phyloP scores from a whole-genome alignment of 1,284 basidiomycete species.

The Marasmius fiardii region DNA sequence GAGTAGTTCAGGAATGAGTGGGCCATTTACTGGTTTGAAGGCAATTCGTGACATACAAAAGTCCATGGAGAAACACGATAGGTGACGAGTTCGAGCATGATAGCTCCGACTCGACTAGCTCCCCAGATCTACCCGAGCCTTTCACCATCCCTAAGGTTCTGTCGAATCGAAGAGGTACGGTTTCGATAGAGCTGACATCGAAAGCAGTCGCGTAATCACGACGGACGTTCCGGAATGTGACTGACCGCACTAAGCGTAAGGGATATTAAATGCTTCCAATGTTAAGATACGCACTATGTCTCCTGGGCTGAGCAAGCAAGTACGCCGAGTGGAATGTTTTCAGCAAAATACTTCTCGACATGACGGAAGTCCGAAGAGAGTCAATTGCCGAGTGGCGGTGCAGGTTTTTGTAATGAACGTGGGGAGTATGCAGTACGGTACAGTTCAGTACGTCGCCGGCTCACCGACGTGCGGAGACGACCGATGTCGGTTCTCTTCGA shows the following conservation, averaged over 20 bases:
- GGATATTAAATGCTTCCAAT: background rate
- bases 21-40: background rate
- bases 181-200: background rate
- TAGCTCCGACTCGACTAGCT: background rate
- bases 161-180: background rate
- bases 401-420: too few species aligned
- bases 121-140: background rate
- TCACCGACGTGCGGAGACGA: too few species aligned
- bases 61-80: background rate
- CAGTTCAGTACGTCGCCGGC: too few species aligned
- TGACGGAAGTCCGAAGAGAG: background rate
- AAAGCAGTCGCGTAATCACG: background rate
- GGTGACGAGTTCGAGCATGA: background rate
- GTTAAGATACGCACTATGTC: background rate
- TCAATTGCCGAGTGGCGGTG: too few species aligned
- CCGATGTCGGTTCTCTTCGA: slow-evolving; percentile 93
- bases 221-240: background rate
- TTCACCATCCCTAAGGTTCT: background rate
- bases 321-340: background rate
- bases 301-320: background rate
- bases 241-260: background rate
- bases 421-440: too few species aligned
- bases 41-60: background rate
- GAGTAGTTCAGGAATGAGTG: background rate
- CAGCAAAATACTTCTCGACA: background rate